These are phyloP conservation scores for Ochetophila trinervis DNA, from an alignment of 306 rosid species.

Conservation along the genomic window DNA sequence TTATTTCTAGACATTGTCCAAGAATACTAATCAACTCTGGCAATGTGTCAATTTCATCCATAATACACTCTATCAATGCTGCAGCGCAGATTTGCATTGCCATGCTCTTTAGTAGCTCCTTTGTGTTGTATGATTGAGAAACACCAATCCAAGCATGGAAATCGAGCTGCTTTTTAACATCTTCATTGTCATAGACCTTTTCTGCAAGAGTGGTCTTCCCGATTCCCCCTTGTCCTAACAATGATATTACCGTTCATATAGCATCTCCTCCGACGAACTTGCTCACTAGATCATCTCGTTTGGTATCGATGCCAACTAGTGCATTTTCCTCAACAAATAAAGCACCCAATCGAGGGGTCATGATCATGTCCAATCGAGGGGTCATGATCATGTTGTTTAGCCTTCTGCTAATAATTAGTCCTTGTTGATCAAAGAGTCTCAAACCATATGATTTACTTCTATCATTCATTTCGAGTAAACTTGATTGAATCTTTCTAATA, in stretches of 20 bases:
- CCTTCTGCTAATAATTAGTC: not conserved
- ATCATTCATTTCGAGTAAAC: constrained; percentile 25
- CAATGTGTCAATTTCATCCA: not conserved
- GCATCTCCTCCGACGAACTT: not conserved
- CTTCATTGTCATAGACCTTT: not conserved
- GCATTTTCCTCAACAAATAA: not conserved
- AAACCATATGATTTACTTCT: constrained; percentile 23
- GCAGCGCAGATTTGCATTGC: not conserved
- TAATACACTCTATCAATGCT: not conserved
- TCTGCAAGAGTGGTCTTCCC: constrained; percentile 19
- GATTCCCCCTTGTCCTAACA: constrained; percentile 7
- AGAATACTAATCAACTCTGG: not conserved
- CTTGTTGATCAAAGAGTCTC: not conserved
- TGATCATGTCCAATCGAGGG: not conserved
- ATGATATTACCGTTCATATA: not conserved
- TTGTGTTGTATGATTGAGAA: not conserved
- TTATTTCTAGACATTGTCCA: too few species aligned
- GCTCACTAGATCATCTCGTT: not conserved
- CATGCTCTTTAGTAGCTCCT: not conserved
- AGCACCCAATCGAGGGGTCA: not conserved
- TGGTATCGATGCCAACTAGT: not conserved
- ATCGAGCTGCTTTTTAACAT: not conserved
- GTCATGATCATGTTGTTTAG: not conserved
- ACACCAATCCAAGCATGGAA: constrained; percentile 12
- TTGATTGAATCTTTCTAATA: constrained; percentile 19